phyloP scores from a whole-genome alignment of 2,329 filamentous ascomycete genomes.

The Mycosphaerella sp. region DNA sequence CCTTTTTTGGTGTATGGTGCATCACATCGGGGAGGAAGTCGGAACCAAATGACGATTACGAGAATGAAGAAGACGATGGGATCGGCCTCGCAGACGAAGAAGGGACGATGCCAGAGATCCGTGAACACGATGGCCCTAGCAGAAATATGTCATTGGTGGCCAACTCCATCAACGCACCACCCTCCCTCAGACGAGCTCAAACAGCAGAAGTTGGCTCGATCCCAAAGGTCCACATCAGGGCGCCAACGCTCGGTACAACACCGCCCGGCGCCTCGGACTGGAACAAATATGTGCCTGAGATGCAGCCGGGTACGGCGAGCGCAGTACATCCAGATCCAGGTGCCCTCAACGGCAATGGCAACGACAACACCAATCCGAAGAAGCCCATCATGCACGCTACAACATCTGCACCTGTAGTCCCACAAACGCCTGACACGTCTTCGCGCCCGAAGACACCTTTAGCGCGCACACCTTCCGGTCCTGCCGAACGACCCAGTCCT shows the following conservation, averaged over 20 bases:
- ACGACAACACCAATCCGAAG: slow-evolving; percentile 15
- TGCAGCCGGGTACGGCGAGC: slow-evolving; percentile 23
- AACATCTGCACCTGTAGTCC: slow-evolving; percentile 31
- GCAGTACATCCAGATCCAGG: slow-evolving; percentile 28
- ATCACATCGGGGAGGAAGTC: slow-evolving; percentile 76
- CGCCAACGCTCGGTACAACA: slow-evolving; percentile 10
- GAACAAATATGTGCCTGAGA: slow-evolving; percentile 13
- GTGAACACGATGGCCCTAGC: slow-evolving; percentile 17
- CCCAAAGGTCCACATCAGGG: slow-evolving; percentile 4
- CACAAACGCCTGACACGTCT: slow-evolving; percentile 19
- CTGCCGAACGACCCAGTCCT: slow-evolving; percentile 10
- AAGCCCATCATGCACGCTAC: slow-evolving; percentile 34
- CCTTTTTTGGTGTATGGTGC: slow-evolving; percentile 93
- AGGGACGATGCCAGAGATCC: slow-evolving; percentile 24
- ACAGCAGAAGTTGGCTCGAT: slow-evolving; percentile 10
- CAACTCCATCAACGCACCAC: slow-evolving; percentile 12
- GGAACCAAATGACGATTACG: slow-evolving; percentile 47
- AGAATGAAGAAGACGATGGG: slow-evolving; percentile 36
- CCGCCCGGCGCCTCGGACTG: slow-evolving; percentile 7
- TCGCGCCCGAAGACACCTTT: slow-evolving; percentile 25
- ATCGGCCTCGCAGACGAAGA: slow-evolving; percentile 41
- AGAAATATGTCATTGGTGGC: slow-evolving; percentile 14
- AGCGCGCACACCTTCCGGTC: slow-evolving; percentile 19
- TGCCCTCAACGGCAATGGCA: slow-evolving; percentile 15
- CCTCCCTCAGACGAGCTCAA: slow-evolving; percentile 14